Percentiles rank a stretch among this genome's conserved stretches.
Conservation (phyloP, 306 rosid species). For the Cicer chorassanicum region DNA sequence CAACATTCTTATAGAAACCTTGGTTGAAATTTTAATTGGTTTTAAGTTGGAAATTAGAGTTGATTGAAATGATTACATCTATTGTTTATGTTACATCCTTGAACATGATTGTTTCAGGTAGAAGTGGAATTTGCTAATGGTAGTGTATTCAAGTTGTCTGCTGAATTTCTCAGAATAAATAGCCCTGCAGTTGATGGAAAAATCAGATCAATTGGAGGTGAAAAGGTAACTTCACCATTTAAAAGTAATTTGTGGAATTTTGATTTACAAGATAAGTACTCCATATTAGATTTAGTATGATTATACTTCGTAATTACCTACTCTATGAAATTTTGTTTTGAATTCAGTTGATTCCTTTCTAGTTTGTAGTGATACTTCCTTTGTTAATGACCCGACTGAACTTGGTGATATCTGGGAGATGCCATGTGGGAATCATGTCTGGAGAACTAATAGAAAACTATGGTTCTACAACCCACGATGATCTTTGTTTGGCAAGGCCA, state of each 20-base stretch:
- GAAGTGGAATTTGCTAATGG: conserved; percentile 73
- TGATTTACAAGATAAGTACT: too few relatives aligned
- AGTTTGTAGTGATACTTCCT: too few relatives aligned
- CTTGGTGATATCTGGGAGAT: too few relatives aligned
- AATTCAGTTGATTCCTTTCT: too few relatives aligned
- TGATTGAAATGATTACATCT: background rate
- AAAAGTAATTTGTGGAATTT: background rate
- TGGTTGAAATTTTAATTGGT: background rate
- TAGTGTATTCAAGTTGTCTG: conserved; percentile 65
- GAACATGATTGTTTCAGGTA: conserved; percentile 56
- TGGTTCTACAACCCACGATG: too few relatives aligned
- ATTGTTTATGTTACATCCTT: conserved; percentile 2
- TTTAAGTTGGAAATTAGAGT: background rate
- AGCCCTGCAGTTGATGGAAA: conserved; percentile 93
- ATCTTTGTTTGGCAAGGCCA: too few relatives aligned
- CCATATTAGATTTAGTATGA: too few relatives aligned
- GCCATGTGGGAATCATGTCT: too few relatives aligned
- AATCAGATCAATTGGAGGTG: conserved; percentile 77
- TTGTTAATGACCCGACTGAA: too few relatives aligned
- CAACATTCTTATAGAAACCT: background rate
- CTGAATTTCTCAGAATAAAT: conserved; percentile 79
- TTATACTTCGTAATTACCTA: too few relatives aligned
- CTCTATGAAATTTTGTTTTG: too few relatives aligned
- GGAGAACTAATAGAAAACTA: too few relatives aligned
- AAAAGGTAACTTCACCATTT: conserved; percentile 64